phyloP scores from a whole-genome alignment of 371 early-diverging fungal genomes.

The Batkoa obscura region DNA sequence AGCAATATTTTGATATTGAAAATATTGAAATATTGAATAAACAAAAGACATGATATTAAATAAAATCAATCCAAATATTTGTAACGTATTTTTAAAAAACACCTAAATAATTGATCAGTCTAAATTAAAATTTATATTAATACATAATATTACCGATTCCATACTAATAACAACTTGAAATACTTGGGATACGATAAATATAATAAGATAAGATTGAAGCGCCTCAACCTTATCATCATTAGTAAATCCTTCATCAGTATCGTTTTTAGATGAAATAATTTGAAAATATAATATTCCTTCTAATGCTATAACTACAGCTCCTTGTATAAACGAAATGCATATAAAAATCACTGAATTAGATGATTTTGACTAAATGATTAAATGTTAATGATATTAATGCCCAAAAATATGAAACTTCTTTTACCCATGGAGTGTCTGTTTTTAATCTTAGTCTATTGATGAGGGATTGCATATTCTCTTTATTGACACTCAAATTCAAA shows the following conservation, averaged over 20 bases:
- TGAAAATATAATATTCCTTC: not conserved
- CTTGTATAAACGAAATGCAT: not conserved
- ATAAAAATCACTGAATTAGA: not conserved
- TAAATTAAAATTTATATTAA: not conserved
- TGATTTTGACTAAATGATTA: no score
- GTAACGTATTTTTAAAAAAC: conserved; percentile 66
- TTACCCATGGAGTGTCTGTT: no score
- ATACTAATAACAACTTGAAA: not conserved
- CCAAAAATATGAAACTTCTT: no score
- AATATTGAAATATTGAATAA: conserved; percentile 51
- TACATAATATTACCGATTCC: conserved; percentile 1
- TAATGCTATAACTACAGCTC: not conserved
- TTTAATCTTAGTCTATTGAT: no score
- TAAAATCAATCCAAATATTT: conserved; percentile 59
- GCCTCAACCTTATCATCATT: not conserved
- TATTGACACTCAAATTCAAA: no score
- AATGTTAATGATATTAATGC: no score
- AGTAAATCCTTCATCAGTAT: not conserved
- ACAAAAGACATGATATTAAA: conserved; percentile 60
- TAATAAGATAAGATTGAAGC: not conserved
- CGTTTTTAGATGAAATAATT: not conserved
- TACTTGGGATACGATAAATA: not conserved
- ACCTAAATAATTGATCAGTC: conserved; percentile 22
- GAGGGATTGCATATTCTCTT: no score
- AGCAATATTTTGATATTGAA: conserved; percentile 2